Conservation (phyloP, 306 rosid species). For the Corylus avellana region DNA sequence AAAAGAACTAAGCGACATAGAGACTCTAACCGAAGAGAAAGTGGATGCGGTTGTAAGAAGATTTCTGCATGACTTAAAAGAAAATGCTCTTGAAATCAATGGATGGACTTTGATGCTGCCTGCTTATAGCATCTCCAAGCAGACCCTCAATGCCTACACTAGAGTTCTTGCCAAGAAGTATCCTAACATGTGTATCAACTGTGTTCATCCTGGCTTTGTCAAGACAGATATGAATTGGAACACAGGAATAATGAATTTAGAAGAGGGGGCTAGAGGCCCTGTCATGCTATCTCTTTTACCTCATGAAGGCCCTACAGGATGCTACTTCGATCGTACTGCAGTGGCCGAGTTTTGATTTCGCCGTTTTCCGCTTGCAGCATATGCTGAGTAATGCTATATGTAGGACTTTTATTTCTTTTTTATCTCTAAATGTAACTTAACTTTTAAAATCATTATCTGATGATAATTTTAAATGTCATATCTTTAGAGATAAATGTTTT, state of each 20-base stretch:
- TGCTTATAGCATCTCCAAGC: conserved; percentile 56
- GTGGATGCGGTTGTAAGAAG: conserved; percentile 46
- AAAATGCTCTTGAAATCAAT: conserved; percentile 46
- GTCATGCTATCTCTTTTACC: conserved; percentile 49
- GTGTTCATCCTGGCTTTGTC: conserved; percentile 62
- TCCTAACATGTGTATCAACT: conserved; percentile 48
- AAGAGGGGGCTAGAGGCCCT: conserved; percentile 59
- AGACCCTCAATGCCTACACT: conserved; percentile 51
- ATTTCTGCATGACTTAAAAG: conserved; percentile 44
- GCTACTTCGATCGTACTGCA: conserved; percentile 49
- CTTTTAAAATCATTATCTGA: no score
- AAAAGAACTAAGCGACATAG: conserved; percentile 43
- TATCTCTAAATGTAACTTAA: no score
- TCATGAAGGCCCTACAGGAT: conserved; percentile 46
- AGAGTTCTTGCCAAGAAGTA: conserved; percentile 52
- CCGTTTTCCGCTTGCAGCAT: no score
- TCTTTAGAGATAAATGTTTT: no score
- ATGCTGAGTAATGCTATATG: no score
- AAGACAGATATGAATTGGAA: conserved; percentile 53
- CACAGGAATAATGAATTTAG: conserved; percentile 40
- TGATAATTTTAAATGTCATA: no score
- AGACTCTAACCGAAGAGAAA: conserved; percentile 46
- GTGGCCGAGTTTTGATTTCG: conserved; percentile 34
- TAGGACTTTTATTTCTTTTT: no score
- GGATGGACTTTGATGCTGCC: conserved; percentile 68